Percentiles rank a stretch among this genome's conserved stretches.
Conservation (phyloP, 1,284 basidiomycete genomes). For the Lignosus rhinocerotis region DNA sequence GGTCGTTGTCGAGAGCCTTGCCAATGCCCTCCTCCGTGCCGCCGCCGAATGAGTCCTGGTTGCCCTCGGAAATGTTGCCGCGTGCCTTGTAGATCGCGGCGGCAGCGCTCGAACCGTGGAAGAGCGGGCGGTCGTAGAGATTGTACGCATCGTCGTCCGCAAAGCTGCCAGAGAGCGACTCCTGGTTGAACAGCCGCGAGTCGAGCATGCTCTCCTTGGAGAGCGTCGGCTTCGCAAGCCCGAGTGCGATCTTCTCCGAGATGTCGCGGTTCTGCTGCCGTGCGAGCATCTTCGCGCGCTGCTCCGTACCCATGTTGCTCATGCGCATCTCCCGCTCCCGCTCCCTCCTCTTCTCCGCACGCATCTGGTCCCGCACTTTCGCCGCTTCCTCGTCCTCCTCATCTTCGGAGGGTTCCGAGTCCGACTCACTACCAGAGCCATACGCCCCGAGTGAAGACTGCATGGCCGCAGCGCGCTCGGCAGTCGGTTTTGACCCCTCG, state of each 20-base stretch:
- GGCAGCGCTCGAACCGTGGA: conserved; percentile 93
- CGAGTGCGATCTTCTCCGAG: conserved; percentile 97
- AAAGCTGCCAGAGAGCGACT: conserved; percentile 79
- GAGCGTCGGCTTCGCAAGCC: conserved; percentile 93
- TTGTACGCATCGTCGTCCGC: conserved; percentile 94
- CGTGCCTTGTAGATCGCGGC: conserved; percentile 97
- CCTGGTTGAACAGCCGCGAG: conserved; percentile 96
- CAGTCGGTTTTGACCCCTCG: conserved; percentile 50
- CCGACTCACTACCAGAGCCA: conserved; percentile 72
- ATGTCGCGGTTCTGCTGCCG: conserved; percentile 98
- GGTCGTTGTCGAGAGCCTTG: conserved; percentile 88
- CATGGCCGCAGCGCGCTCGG: conserved; percentile 64
- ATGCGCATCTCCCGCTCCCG: conserved; percentile 97
- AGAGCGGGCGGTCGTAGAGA: conserved; percentile 93
- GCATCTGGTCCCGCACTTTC: conserved; percentile 86
- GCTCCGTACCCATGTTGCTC: conserved; percentile 99
- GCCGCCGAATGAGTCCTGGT: conserved; percentile 89
- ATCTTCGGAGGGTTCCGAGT: conserved; percentile 48
- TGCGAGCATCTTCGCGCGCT: conserved; percentile 93
- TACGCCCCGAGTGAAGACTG: conserved; percentile 83
- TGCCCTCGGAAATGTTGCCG: conserved; percentile 80
- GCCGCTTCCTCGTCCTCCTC: conserved; percentile 87
- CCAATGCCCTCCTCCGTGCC: conserved; percentile 94
- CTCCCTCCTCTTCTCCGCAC: conserved; percentile 89
- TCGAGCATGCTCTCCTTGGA: conserved; percentile 98